These are phyloP conservation scores for Eucalyptus regnans DNA, from an alignment of 345 rosid genomes.

Conservation along the genomic window DNA sequence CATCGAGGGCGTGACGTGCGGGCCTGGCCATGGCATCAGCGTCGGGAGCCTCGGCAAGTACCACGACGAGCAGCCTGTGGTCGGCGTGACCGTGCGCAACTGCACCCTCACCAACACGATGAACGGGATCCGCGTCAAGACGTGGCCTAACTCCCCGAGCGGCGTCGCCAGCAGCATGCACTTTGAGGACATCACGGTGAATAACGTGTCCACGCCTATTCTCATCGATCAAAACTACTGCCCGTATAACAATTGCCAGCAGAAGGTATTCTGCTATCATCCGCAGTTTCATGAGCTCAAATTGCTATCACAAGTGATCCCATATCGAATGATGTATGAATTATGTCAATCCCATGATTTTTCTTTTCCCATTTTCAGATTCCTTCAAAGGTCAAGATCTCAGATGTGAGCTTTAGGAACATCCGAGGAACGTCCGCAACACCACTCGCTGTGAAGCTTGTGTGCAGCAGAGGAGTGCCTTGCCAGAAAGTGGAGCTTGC, in stretches of 20 bases:
- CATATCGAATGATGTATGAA: neutral
- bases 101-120: slow-evolving; percentile 18
- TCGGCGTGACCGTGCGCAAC: slow-evolving; percentile 20
- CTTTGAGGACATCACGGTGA: slow-evolving; percentile 41
- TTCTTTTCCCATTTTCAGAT: neutral
- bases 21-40: slow-evolving; percentile 56
- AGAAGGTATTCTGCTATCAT: slow-evolving; percentile 3
- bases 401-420: slow-evolving; percentile 27
- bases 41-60: slow-evolving; percentile 50
- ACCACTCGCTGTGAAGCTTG: slow-evolving; percentile 17
- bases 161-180: slow-evolving; percentile 18
- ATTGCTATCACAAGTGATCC: neutral
- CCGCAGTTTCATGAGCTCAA: neutral
- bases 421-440: slow-evolving; percentile 32
- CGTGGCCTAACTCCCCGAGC: slow-evolving; percentile 31
- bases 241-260: slow-evolving; percentile 20
- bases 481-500: slow-evolving; percentile 23
- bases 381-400: slow-evolving; percentile 30
- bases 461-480: slow-evolving; percentile 31
- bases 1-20: slow-evolving; percentile 18
- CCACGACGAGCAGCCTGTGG: slow-evolving; percentile 29
- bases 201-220: slow-evolving; percentile 36
- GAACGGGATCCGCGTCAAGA: slow-evolving; percentile 49
- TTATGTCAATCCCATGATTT: neutral
- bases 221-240: slow-evolving; percentile 41